These are phyloP conservation scores for Exserohilum turcica DNA, from an alignment of 2,329 filamentous ascomycete species.

Conservation along the genomic window DNA sequence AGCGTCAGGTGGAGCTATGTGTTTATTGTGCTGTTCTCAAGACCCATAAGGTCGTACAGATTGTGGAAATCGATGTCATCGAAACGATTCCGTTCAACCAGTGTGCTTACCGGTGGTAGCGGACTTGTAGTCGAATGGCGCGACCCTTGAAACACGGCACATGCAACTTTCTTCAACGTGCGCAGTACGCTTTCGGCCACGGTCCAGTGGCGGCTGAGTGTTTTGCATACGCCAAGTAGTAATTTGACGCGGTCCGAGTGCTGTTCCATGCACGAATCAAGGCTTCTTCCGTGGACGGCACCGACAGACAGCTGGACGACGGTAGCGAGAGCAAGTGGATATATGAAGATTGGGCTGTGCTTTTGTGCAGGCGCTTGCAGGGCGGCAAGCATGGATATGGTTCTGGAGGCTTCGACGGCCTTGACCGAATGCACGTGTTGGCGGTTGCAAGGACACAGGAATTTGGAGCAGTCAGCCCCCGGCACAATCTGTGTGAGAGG, in stretches of 20 bases:
- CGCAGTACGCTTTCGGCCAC: constrained; percentile 15
- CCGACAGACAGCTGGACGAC: constrained; percentile 65
- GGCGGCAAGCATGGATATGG: constrained; percentile 73
- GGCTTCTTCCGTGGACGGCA: constrained; percentile 44
- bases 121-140: background rate
- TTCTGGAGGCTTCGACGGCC: constrained; percentile 75
- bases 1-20: background rate
- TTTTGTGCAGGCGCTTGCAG: constrained; percentile 65
- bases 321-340: constrained; percentile 24
- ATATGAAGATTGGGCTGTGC: constrained; percentile 57
- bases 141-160: constrained; percentile 12
- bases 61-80: constrained; percentile 15
- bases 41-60: constrained; percentile 17
- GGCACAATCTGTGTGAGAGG: constrained; percentile 16
- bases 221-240: constrained; percentile 22
- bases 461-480: constrained; percentile 15
- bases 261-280: constrained; percentile 19
- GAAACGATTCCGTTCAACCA: constrained; percentile 2
- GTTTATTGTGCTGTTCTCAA: constrained; percentile 6
- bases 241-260: constrained; percentile 23
- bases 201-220: constrained; percentile 19
- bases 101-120: background rate
- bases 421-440: constrained; percentile 67
- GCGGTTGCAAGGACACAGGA: constrained; percentile 22
- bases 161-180: constrained; percentile 19